Evolutionary conservation across 495 filamentous ascomycete genomes (phyloP), one percentile per base, ranked within the genome.

Genomic region (Aspergillus asperescens): DNA sequence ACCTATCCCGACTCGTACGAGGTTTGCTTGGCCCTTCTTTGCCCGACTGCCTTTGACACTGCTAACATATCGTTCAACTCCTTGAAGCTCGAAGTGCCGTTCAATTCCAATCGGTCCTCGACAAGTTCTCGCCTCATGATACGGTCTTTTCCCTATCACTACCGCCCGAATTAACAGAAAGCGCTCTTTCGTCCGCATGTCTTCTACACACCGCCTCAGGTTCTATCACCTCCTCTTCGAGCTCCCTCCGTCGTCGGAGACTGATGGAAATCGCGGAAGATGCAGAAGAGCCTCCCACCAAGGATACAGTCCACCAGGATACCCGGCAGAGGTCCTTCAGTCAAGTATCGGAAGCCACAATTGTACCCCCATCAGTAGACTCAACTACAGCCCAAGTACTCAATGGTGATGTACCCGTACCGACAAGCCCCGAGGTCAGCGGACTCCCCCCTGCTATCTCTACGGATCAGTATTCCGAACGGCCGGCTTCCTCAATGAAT

Each of bases 191-290:
- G 28, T 84, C 90, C 13, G 89, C 88, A 47, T 96, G 90, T 67
- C 86, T 89, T 13, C 78, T 95, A 39, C 93, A 98, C 68, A 86
- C 90, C 18, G 89, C 90, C 9, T 88, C 90, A 22, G 85, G 85
- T 22, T 94, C 91, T 8, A 87, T 87, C 40, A 89, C 85, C 25
- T 95, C 90, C 9, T 95, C 90, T 2, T 88, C 83, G 29, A 88
- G 84, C 64, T 94, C 88, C 27, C 74, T 90, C 55, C 85, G 83
- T 38, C 77, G 81, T 68, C 78, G 83, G 51, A 81, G 84, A 55
- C 71, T 97, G 63, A 84, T 89, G 75, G 93, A 93, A 67, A 97
- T 96, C 62, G 84, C 86, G 42, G 93, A 96, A 65, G 84, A 86
- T 77, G 78, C 76, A 19, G 82, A 86, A 59, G 93, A 98, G 59